Evolutionary conservation across 495 filamentous ascomycete genomes (phyloP), one percentile per base, ranked within the genome.

Genomic region (Penicillium daleae): DNA sequence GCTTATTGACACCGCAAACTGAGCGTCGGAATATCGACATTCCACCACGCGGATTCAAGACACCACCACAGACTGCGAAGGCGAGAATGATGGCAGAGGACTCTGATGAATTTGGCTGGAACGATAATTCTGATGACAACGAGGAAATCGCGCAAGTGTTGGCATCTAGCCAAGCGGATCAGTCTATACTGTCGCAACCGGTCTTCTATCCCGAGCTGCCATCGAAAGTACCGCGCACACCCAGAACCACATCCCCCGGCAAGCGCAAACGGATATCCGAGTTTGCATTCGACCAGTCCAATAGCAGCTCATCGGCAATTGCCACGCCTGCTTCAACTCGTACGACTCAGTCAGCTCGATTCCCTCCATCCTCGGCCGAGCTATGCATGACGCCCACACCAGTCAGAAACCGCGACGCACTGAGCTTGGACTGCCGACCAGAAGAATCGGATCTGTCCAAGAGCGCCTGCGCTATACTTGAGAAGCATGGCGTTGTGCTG

Each of bases 201-300:
- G 61, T 63, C 37, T 65, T 69, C 53, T 42, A 65, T 29, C 60
- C 62, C 2, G 62, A 67, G 15, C 44, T 58, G 17, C 57, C 68
- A 1, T 56, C 49, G 24, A 86, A 88, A 68, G 69, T 72, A 13
- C 66, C 74, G 31, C 77, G 80, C 49, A 83, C 79, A 0, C 73
- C 78, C 29, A 60, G 63, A 0, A 75, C 74, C 35, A 76, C 80
- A 6, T 84, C 83, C 0, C 86, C 87, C 2, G 74, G 76, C 0
- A 86, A 86, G 70, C 78, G 87, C 35, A 86, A 79, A 62, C 62
- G n/a, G n/a, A n/a, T 77, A 13, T 70, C 71, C 0, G 79, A 83
- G 50, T 66, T 73, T 19, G 22, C 26, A 46, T 35, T 52, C 22
- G 24, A 60, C 7, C 19, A 29, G 0, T 27, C 52, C 7, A 22